Conservation (phyloP, 768 basidiomycete genomes). For the Tylopilus intermedius region DNA sequence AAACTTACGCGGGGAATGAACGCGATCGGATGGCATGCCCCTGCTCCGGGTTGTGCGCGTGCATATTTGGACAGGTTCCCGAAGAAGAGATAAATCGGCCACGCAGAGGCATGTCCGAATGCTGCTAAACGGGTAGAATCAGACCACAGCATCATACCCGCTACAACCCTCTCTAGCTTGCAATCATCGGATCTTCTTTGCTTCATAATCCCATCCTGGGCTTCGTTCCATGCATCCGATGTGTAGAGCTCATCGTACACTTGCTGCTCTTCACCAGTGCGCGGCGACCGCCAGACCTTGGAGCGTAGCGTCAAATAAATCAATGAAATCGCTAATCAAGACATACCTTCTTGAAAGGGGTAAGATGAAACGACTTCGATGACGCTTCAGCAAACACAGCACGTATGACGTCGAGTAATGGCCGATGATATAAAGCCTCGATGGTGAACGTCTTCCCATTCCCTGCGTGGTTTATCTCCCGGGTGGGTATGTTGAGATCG, state of each 20-base stretch:
- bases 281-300: neutral
- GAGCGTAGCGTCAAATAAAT: neutral
- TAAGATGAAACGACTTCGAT: no score
- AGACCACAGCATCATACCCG: no score
- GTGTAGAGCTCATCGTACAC: no score
- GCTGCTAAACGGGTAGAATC: no score
- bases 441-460: constrained; percentile 21
- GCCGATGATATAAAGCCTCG: constrained; percentile 24
- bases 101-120: neutral
- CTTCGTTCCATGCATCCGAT: no score
- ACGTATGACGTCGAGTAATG: constrained; percentile 5
- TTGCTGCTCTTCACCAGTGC: no score
- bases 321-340: neutral
- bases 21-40: neutral
- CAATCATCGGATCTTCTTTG: no score
- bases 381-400: no score
- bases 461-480: neutral
- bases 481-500: neutral
- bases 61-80: neutral
- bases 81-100: neutral
- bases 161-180: no score
- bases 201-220: no score
- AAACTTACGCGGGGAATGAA: neutral
- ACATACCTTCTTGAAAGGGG: constrained; percentile 15
- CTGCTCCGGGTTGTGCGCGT: neutral